Evolutionary conservation across 2,329 filamentous ascomycete species (phyloP), one percentile per base, ranked within the genome.

Genomic region (Aspergillus hortae): DNA sequence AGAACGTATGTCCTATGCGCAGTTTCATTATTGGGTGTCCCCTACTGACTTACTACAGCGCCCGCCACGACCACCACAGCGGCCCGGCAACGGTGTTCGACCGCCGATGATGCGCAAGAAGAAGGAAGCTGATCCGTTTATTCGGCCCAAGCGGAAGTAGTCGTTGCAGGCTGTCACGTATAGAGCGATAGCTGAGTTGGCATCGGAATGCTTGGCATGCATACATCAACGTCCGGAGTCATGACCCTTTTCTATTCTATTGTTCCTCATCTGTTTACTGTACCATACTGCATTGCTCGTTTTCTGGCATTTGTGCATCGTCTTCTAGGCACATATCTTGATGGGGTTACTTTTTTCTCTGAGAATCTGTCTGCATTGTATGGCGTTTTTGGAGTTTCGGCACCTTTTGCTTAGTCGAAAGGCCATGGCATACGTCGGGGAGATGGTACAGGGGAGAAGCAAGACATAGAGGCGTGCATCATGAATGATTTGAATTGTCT

Each of bases 71-170:
- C 54, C 56, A 44, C 61, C 58, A 14, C 57, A 52, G 25, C 56
- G 56, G 51, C 54, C 56, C 40, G 57, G 56, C 11, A 58, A 56
- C 47, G 58, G 60, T 30, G 54, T 51, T 23, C 53, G 62, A 40
- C 64, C 65, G 32, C 70, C 66, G 21, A 63, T 68, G 48, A 63
- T 67, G 48, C 69, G 71, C 44, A 71, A 66, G 45, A 74, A 70
- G 59, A 74, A 73, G 54, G 64, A 68, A 19, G 63, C 54, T 17
- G 71, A 74, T 49, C 70, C 70, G 3, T 74, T 74, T 53, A 74
- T 74, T 53, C 64, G 71, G 35, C 72, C 72, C 14, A 74, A 71
- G 55, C 61, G 65, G 50, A 66, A 66, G 53, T 65, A 56, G 55
- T 57, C 19, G 23, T 23, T 23, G 17, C 21, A 19, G 30, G 25